phyloP scores from a whole-genome alignment of 257 asterid species.

The Handroanthus guayacan region DNA sequence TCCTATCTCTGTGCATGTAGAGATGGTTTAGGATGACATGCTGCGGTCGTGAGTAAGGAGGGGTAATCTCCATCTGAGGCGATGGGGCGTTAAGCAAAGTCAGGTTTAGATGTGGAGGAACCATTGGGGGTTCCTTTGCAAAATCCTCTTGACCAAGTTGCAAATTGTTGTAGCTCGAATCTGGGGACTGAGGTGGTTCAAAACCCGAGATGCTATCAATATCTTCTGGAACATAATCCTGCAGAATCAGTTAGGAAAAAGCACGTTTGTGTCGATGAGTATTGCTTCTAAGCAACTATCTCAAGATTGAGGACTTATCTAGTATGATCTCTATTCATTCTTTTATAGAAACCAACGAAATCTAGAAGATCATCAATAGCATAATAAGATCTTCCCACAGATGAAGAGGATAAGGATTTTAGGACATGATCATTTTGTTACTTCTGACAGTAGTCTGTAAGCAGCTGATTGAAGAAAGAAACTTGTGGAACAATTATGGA shows the following conservation, averaged over 20 bases:
- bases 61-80: slow-evolving; percentile 81
- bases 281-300: background rate
- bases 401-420: background rate
- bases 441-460: no score
- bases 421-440: no score
- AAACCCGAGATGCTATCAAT: slow-evolving; percentile 86
- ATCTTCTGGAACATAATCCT: slow-evolving; percentile 98
- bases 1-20: slow-evolving; percentile 94
- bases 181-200: slow-evolving; percentile 96
- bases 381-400: background rate
- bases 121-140: slow-evolving; percentile 91
- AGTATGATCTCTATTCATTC: background rate
- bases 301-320: background rate
- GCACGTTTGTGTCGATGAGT: background rate
- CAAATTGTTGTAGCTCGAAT: slow-evolving; percentile 78
- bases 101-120: slow-evolving; percentile 86
- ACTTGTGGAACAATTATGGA: no score
- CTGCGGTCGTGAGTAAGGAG: slow-evolving; percentile 90
- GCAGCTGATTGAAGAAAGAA: no score
- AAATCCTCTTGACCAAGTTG: slow-evolving; percentile 81
- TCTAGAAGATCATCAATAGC: background rate
- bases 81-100: slow-evolving; percentile 85
- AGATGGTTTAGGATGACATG: slow-evolving; percentile 98
- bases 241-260: slow-evolving; percentile 39
- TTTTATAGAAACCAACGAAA: background rate